Conservation (phyloP, 345 rosid species). For the Citrus unshiu region DNA sequence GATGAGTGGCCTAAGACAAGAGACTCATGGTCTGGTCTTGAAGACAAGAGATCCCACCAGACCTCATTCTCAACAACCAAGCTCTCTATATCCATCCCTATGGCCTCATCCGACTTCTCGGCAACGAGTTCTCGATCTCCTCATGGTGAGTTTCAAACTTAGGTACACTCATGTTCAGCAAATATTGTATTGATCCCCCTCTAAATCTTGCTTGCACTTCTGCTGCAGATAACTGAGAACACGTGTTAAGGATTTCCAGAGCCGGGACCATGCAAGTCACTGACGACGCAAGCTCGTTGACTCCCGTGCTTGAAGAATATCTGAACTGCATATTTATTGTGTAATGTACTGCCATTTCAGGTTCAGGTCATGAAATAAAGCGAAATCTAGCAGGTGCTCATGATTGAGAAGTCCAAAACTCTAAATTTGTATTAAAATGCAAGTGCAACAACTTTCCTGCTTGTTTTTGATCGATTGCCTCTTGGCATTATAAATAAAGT, state of each 20-base stretch:
- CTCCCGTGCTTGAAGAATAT: neutral
- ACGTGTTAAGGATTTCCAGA: neutral
- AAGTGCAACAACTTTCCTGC: conserved; percentile 10
- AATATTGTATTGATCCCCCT: neutral
- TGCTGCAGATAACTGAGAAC: conserved; percentile 30
- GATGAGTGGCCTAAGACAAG: conserved; percentile 55
- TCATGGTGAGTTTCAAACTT: conserved; percentile 26
- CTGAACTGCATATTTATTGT: conserved; percentile 1
- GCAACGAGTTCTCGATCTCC: conserved; percentile 39
- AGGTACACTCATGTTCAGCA: too few relatives aligned
- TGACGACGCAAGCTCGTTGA: neutral
- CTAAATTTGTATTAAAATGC: conserved; percentile 5
- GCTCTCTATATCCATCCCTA: conserved; percentile 54
- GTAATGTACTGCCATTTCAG: conserved; percentile 11
- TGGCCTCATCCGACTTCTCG: conserved; percentile 43
- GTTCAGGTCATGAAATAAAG: conserved; percentile 15
- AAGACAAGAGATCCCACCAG: conserved; percentile 40
- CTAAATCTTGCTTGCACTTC: conserved; percentile 5
- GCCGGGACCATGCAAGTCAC: neutral
- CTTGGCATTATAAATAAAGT: neutral
- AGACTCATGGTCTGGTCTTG: conserved; percentile 42
- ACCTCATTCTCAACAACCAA: conserved; percentile 45
- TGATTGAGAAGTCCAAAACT: neutral
- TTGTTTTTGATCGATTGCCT: neutral
- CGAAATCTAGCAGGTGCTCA: neutral